These are phyloP conservation scores for Trichocladium uniseriatum DNA, from an alignment of 495 filamentous ascomycete genomes.

Conservation along the genomic window DNA sequence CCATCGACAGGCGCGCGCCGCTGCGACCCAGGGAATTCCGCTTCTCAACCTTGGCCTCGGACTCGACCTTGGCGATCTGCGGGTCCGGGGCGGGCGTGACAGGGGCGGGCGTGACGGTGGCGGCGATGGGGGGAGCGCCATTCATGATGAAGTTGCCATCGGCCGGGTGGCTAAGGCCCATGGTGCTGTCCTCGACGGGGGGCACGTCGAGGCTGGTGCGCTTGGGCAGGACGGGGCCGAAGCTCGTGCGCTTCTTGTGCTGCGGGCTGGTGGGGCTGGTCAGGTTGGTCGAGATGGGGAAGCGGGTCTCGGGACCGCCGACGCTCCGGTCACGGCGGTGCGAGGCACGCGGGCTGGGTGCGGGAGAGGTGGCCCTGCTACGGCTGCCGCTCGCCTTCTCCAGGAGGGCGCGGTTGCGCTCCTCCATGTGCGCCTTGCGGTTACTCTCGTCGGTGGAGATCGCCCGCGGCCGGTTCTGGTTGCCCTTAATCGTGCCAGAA, in stretches of 20 bases:
- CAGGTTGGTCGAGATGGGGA: constrained; percentile 71
- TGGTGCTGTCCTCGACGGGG: constrained; percentile 30
- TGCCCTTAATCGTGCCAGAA: constrained; percentile 34
- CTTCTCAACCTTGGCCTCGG: constrained; percentile 34
- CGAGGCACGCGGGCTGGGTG: constrained; percentile 43
- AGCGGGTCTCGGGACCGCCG: constrained; percentile 69
- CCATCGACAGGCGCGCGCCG: constrained; percentile 32
- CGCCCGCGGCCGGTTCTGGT: constrained; percentile 62
- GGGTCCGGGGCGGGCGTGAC: constrained; percentile 31
- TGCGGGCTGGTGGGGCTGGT: constrained; percentile 43
- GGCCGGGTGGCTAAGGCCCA: constrained; percentile 29
- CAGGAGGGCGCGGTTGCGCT: constrained; percentile 74
- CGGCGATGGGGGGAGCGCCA: constrained; percentile 24
- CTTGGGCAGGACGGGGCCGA: constrained; percentile 32
- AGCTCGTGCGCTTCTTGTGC: constrained; percentile 25
- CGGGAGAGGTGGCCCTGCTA: constrained; percentile 67
- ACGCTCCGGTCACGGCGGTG: constrained; percentile 72
- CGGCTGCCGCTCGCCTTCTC: constrained; percentile 46
- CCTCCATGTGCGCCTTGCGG: constrained; percentile 86
- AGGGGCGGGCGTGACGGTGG: constrained; percentile 22
- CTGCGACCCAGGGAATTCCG: constrained; percentile 43
- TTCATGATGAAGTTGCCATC: constrained; percentile 34
- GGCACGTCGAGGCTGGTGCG: constrained; percentile 40
- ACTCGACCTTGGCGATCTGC: constrained; percentile 27
- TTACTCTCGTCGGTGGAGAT: constrained; percentile 96